Evolutionary conservation across 805 yeast species (phyloP).

Genomic region (Nakazawaea wickerhamii): DNA sequence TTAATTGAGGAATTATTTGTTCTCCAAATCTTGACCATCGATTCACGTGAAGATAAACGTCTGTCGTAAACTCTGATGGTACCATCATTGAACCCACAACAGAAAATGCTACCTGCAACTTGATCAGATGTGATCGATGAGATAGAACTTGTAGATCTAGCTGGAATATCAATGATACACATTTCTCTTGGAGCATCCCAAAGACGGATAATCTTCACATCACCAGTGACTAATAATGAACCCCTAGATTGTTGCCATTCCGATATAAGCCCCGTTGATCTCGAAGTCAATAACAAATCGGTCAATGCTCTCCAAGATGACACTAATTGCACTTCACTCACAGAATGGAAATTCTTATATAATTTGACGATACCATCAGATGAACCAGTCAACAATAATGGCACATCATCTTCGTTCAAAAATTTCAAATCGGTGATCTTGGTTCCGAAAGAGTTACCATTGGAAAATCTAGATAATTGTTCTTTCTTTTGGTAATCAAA

Average conservation of each 20-base stretch:
- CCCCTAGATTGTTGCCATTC: constrained; percentile 99
- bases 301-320: constrained; percentile 93
- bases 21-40: constrained; percentile 82
- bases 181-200: constrained; percentile 98
- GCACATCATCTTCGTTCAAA: constrained; percentile 87
- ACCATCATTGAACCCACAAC: constrained; percentile 92
- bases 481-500: constrained; percentile 78
- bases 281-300: constrained; percentile 73
- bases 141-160: constrained; percentile 83
- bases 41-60: constrained; percentile 75
- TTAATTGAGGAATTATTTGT: constrained; percentile 49
- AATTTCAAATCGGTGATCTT: constrained; percentile 82
- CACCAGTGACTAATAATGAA: constrained; percentile 86
- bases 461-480: constrained; percentile 65
- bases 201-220: constrained; percentile 80
- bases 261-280: constrained; percentile 75
- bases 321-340: constrained; percentile 52
- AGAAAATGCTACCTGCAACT: constrained; percentile 84
- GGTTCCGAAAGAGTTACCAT: constrained; percentile 83
- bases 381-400: constrained; percentile 80
- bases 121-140: constrained; percentile 91
- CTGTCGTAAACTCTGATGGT: constrained; percentile 86
- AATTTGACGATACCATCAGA: constrained; percentile 92
- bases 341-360: constrained; percentile 67
- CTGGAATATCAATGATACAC: constrained; percentile 83